Evolutionary conservation across 2,329 filamentous ascomycete genomes (phyloP).

Genomic region (Colletotrichum caudatum): DNA sequence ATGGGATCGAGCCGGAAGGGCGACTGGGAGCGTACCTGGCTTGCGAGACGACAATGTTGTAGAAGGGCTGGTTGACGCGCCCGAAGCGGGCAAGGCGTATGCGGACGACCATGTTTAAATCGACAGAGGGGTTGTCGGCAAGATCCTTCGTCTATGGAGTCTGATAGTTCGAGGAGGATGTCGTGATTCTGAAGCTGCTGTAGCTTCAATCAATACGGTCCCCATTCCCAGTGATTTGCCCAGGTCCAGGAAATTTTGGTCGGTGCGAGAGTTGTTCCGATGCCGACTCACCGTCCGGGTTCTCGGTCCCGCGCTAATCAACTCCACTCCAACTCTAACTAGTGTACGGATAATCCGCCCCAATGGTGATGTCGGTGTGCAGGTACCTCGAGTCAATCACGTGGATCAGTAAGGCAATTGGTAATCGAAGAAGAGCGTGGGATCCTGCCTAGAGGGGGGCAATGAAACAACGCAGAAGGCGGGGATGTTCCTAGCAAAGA

Average conservation of each 20-base stretch:
- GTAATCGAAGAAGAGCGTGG: neutral
- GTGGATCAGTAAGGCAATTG: neutral
- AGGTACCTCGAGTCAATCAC: neutral
- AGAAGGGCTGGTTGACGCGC: constrained; percentile 87
- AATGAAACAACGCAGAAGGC: neutral
- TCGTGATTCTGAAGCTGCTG: constrained; percentile 16
- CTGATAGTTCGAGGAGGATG: neutral
- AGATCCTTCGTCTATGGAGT: neutral
- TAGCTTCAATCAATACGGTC: constrained; percentile 10
- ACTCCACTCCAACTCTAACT: neutral
- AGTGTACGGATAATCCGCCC: neutral
- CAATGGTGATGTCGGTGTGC: neutral
- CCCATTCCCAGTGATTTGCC: neutral
- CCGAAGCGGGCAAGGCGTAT: constrained; percentile 96
- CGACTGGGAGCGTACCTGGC: constrained; percentile 73
- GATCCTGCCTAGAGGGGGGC: neutral
- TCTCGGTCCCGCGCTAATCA: neutral
- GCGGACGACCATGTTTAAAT: constrained; percentile 81
- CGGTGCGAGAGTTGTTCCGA: constrained; percentile 9
- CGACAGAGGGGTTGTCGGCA: constrained; percentile 41
- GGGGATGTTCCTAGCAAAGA: neutral
- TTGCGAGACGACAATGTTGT: constrained; percentile 97
- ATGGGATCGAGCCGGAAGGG: neutral
- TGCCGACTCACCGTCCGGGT: neutral
- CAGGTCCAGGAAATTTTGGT: constrained; percentile 31